Conservation (phyloP, 257 asterid species). For the Solanum habrochaites region DNA sequence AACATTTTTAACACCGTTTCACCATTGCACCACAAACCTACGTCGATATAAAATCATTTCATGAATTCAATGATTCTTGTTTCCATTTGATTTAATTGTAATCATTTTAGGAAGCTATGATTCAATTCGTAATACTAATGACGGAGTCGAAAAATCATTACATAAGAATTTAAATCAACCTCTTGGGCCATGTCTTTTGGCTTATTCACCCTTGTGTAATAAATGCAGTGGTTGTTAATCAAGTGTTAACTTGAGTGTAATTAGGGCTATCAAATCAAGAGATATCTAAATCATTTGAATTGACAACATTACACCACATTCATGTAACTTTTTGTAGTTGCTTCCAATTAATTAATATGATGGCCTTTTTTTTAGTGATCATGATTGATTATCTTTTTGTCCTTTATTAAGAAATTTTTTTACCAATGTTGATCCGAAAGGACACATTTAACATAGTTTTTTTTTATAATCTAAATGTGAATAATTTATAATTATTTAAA, state of each 20-base stretch:
- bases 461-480: neutral
- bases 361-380: neutral
- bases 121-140: neutral
- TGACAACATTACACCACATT: neutral
- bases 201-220: too few relatives aligned
- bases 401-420: neutral
- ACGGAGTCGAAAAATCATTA: neutral
- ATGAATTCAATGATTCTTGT: neutral
- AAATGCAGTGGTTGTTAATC: too few relatives aligned
- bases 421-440: neutral
- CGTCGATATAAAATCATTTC: neutral
- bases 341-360: neutral
- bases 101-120: too few relatives aligned
- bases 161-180: neutral
- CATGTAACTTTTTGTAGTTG: neutral
- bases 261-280: neutral
- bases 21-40: too few relatives aligned
- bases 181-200: too few relatives aligned
- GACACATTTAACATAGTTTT: neutral
- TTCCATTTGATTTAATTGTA: neutral
- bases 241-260: neutral
- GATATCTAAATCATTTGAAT: neutral
- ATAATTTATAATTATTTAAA: neutral
- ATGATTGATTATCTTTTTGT: neutral
- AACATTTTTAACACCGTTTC: fast-evolving